These are phyloP conservation scores for Anastatica hierochuntica DNA, from an alignment of 345 rosid species.

Conservation along the genomic window DNA sequence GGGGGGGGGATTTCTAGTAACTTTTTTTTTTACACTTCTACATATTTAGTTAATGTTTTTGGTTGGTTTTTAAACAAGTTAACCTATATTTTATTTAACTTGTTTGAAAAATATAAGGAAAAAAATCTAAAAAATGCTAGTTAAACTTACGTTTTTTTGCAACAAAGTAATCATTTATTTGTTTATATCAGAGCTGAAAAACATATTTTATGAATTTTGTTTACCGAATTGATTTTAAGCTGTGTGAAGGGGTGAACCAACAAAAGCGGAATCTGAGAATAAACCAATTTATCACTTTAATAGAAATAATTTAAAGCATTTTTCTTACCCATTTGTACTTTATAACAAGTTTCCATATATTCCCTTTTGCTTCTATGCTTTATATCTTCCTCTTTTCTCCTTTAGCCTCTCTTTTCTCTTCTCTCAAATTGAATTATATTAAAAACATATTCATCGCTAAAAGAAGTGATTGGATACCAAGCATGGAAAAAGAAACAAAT, in stretches of 20 bases:
- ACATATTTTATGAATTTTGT: not conserved
- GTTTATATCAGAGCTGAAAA: not conserved
- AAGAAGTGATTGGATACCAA: constrained; percentile 1
- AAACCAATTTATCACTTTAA: constrained; percentile 23
- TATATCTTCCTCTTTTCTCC: constrained; percentile 24
- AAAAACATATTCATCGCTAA: not conserved
- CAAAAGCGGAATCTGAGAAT: constrained; percentile 23
- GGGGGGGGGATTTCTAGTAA: no score
- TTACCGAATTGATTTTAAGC: not conserved
- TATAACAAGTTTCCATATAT: constrained; percentile 34
- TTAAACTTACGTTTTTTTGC: no score
- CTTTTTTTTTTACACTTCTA: no score
- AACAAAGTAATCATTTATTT: not conserved
- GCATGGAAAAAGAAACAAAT: not conserved
- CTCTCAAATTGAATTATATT: constrained; percentile 11
- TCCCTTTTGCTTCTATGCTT: constrained; percentile 30
- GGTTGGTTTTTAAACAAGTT: no score
- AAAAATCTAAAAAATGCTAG: no score
- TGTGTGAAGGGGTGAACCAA: constrained; percentile 23
- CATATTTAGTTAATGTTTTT: no score
- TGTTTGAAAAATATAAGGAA: no score
- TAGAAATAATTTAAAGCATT: constrained; percentile 13
- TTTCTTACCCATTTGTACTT: constrained; percentile 24
- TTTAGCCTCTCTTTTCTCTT: constrained; percentile 20
- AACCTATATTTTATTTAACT: no score